A percentile compares a stretch with the other conserved stretches of the same genome.
phyloP scores from a whole-genome alignment of 2,329 filamentous ascomycete genomes.

The Aspergillus fumigatiaffinis region DNA sequence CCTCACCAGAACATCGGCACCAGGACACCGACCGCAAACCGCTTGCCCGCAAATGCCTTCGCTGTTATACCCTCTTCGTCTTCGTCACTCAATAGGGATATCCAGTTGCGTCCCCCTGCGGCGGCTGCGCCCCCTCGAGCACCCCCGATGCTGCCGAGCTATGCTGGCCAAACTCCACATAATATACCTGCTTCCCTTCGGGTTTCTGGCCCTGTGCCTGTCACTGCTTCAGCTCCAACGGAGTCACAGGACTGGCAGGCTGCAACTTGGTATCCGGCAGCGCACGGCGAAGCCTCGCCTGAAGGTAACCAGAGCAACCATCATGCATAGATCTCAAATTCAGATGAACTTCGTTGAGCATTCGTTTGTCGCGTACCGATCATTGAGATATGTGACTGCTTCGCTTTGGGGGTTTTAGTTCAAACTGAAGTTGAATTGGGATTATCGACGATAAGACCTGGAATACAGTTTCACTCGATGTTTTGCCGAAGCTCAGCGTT shows the following conservation, averaged over 20 bases:
- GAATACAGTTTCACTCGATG: neutral
- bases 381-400: neutral
- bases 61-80: neutral
- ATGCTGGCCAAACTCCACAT: neutral
- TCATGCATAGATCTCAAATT: neutral
- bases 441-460: neutral
- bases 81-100: neutral
- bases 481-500: neutral
- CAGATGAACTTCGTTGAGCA: neutral
- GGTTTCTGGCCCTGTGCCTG: neutral
- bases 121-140: neutral
- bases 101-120: neutral
- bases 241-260: neutral
- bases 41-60: neutral
- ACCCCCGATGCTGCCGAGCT: neutral
- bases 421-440: neutral
- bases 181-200: neutral
- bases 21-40: neutral
- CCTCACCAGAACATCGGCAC: neutral
- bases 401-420: neutral
- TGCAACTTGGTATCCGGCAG: neutral
- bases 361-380: neutral
- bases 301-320: neutral
- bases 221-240: neutral
- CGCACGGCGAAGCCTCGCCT: neutral